These are phyloP conservation scores for Leccinellum rugosiceps DNA, from an alignment of 768 basidiomycete genomes.

Conservation along the genomic window DNA sequence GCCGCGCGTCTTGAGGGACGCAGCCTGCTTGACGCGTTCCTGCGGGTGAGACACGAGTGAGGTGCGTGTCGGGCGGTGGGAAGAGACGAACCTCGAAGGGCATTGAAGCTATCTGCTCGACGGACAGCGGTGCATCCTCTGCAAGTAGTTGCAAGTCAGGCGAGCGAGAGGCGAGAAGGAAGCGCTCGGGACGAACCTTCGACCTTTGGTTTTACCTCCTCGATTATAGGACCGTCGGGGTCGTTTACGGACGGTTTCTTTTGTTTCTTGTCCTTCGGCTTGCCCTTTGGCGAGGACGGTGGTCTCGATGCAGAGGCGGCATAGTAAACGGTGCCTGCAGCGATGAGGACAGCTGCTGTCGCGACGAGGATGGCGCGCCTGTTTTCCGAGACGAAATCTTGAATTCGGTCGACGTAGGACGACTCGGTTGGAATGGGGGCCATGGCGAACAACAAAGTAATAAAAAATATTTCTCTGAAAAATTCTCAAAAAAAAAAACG, in stretches of 20 bases:
- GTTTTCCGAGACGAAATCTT: constrained; percentile 71
- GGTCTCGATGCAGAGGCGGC: constrained; percentile 39
- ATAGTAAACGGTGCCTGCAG: constrained; percentile 74
- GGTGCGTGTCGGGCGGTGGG: neutral
- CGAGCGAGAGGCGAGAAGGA: constrained; percentile 2
- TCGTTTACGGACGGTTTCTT: constrained; percentile 60
- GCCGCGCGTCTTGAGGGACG: constrained; percentile 65
- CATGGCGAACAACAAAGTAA: constrained; percentile 9
- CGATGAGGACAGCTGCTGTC: constrained; percentile 66
- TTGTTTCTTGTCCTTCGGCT: constrained; percentile 42
- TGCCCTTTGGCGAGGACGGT: constrained; percentile 39
- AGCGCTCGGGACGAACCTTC: constrained; percentile 26
- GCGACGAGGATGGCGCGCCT: constrained; percentile 73
- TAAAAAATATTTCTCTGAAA: neutral
- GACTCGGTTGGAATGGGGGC: constrained; percentile 18
- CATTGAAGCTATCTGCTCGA: constrained; percentile 56
- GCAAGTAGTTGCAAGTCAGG: constrained; percentile 11
- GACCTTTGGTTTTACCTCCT: constrained; percentile 59
- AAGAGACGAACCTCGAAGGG: constrained; percentile 49
- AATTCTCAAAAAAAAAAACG: constrained; percentile 6
- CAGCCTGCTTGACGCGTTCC: constrained; percentile 65
- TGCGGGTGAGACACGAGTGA: constrained; percentile 27
- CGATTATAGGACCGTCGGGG: constrained; percentile 71
- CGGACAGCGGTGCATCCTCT: constrained; percentile 44
- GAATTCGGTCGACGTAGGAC: constrained; percentile 58